A percentile compares a stretch with the other conserved stretches of the same genome.
Evolutionary conservation across 495 filamentous ascomycete genomes (phyloP).

Genomic region (Penicillium desertorum): DNA sequence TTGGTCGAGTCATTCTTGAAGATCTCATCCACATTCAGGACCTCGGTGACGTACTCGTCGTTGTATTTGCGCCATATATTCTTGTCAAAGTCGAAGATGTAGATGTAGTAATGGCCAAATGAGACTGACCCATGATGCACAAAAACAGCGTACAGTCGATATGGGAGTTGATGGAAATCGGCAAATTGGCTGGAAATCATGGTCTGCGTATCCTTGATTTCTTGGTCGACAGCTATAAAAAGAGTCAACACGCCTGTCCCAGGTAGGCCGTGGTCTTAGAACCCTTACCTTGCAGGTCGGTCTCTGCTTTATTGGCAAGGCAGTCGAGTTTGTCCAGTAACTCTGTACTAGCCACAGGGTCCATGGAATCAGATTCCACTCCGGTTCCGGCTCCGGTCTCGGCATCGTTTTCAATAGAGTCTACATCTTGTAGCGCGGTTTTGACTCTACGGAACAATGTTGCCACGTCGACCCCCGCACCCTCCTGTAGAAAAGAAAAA

Average conservation of each 20-base stretch:
- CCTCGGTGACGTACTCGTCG: slow-evolving; percentile 74
- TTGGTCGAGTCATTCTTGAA: slow-evolving; percentile 60
- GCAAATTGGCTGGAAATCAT: slow-evolving; percentile 64
- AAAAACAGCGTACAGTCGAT: slow-evolving; percentile 88
- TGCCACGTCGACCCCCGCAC: slow-evolving; percentile 35
- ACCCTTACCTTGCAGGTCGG: slow-evolving; percentile 42
- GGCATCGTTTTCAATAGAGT: slow-evolving; percentile 18
- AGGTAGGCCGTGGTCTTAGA: neutral
- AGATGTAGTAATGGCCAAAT: slow-evolving; percentile 95
- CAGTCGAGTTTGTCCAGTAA: slow-evolving; percentile 35
- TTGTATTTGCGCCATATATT: slow-evolving; percentile 93
- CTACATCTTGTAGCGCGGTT: slow-evolving; percentile 34
- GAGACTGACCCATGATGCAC: slow-evolving; percentile 72
- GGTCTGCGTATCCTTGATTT: slow-evolving; percentile 49
- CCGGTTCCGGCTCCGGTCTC: slow-evolving; percentile 22
- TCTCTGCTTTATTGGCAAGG: slow-evolving; percentile 32
- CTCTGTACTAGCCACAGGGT: slow-evolving; percentile 23
- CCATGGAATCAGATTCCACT: slow-evolving; percentile 22
- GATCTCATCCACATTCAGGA: slow-evolving; percentile 60
- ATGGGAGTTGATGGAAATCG: slow-evolving; percentile 57
- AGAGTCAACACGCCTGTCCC: slow-evolving; percentile 11
- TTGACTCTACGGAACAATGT: slow-evolving; percentile 33
- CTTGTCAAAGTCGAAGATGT: slow-evolving; percentile 83
- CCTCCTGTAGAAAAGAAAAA: slow-evolving; percentile 27
- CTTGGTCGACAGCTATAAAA: slow-evolving; percentile 43